phyloP scores from a whole-genome alignment of 2,329 filamentous ascomycete species.

The Juglanconis sp. region DNA sequence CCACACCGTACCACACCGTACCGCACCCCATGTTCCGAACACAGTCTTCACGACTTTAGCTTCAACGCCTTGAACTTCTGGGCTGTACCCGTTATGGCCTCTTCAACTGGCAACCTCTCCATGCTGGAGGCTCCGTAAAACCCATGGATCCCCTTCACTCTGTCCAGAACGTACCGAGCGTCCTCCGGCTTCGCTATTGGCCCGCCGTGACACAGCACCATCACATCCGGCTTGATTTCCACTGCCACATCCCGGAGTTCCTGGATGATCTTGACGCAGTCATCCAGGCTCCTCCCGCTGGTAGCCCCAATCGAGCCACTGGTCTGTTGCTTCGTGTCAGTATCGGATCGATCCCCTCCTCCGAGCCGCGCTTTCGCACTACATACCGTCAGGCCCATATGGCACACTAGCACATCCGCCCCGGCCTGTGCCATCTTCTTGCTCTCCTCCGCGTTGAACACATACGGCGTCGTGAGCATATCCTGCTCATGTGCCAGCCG shows the following conservation, averaged over 20 bases:
- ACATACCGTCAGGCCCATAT: constrained; percentile 61
- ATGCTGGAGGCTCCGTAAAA: constrained; percentile 71
- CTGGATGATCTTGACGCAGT: constrained; percentile 61
- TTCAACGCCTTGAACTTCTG: constrained; percentile 30
- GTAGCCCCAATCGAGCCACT: constrained; percentile 62
- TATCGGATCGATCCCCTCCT: background rate
- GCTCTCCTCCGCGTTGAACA: constrained; percentile 62
- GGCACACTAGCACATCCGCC: constrained; percentile 65
- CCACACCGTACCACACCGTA: no score
- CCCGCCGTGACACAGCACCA: constrained; percentile 69
- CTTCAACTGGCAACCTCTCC: constrained; percentile 66
- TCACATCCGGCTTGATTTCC: constrained; percentile 53
- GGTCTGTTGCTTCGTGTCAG: constrained; percentile 22
- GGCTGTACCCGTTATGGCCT: constrained; percentile 53
- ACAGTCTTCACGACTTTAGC: background rate
- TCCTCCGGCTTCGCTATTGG: constrained; percentile 64
- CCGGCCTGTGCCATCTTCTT: constrained; percentile 61
- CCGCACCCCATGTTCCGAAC: background rate
- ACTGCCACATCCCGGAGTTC: constrained; percentile 60
- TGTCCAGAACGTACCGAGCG: constrained; percentile 58
- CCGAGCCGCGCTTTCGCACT: background rate
- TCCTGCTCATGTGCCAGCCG: constrained; percentile 55
- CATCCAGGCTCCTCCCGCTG: constrained; percentile 59
- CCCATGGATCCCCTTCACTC: constrained; percentile 63
- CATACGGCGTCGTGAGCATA: constrained; percentile 67